Evolutionary conservation across 179 eudicot species (phyloP).

Genomic region (Beta lomatogona): DNA sequence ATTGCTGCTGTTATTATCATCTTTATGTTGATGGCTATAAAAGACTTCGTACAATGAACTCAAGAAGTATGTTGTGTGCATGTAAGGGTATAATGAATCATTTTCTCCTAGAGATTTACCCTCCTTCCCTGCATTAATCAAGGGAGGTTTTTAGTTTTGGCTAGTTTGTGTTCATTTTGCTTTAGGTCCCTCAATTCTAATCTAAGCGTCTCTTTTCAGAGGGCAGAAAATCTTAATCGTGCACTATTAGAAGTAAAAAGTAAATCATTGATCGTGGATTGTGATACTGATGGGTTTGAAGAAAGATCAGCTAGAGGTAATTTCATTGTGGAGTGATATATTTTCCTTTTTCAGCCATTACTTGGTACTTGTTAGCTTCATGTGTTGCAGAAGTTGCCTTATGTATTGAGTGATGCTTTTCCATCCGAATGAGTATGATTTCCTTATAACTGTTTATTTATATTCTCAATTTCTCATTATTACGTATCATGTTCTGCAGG

Average conservation of each 20-base stretch:
- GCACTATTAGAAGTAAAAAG: conserved; percentile 33
- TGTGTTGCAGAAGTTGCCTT: conserved; percentile 1
- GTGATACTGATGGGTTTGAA: conserved; percentile 29
- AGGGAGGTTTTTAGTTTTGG: background rate
- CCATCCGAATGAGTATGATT: background rate
- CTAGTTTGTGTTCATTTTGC: conserved; percentile 14
- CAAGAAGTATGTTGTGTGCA: background rate
- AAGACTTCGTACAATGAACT: background rate
- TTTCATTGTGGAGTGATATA: background rate
- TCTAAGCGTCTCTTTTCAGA: conserved; percentile 39
- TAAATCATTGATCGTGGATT: conserved; percentile 25
- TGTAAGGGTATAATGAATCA: background rate
- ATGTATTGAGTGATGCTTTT: background rate
- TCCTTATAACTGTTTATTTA: background rate
- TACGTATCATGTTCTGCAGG: conserved; percentile 38
- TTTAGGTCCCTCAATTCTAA: conserved; percentile 9
- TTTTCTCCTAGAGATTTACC: background rate
- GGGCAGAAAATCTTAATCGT: conserved; percentile 48
- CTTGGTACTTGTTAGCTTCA: conserved; percentile 2
- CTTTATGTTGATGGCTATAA: background rate
- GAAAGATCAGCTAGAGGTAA: conserved; percentile 35
- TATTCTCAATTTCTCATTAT: conserved; percentile 3
- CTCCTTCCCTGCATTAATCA: conserved; percentile 6
- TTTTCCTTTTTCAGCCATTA: conserved; percentile 9
- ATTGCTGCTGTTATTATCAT: background rate